Conservation (phyloP, 2,329 filamentous ascomycete genomes). For the Purpureocillium lavendulum region DNA sequence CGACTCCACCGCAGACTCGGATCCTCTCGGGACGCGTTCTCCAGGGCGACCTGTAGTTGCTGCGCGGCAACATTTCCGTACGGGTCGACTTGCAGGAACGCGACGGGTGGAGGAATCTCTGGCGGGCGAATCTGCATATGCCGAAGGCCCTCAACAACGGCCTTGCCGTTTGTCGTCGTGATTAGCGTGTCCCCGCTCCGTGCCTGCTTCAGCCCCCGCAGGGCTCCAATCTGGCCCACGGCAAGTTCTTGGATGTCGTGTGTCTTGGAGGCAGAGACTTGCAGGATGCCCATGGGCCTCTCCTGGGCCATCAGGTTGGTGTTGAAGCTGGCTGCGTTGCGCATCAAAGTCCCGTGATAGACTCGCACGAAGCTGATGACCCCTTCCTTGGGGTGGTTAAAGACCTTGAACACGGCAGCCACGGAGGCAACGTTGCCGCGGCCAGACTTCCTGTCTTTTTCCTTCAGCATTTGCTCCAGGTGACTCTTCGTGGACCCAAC, state of each 20-base stretch:
- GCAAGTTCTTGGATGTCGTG: conserved; percentile 74
- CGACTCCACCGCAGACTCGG: conserved; percentile 79
- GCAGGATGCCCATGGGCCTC: conserved; percentile 69
- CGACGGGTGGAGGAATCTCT: conserved; percentile 84
- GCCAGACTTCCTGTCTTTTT: conserved; percentile 25
- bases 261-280: conserved; percentile 83
- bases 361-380: conserved; percentile 88
- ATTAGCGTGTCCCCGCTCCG: conserved; percentile 90
- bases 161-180: conserved; percentile 53
- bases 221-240: conserved; percentile 87
- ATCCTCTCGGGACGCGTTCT: conserved; percentile 79
- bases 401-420: conserved; percentile 86
- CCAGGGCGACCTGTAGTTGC: conserved; percentile 65
- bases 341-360: conserved; percentile 73
- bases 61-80: conserved; percentile 72
- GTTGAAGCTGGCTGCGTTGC: conserved; percentile 74
- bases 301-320: conserved; percentile 76
- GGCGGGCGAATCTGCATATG: conserved; percentile 80
- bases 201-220: conserved; percentile 83
- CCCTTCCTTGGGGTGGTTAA: conserved; percentile 77
- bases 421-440: conserved; percentile 34
- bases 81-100: conserved; percentile 89
- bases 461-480: conserved; percentile 27
- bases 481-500: conserved; percentile 45
- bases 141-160: conserved; percentile 60